These are phyloP conservation scores for Xylaria longipes DNA, from an alignment of 495 filamentous ascomycete species.

Conservation along the genomic window DNA sequence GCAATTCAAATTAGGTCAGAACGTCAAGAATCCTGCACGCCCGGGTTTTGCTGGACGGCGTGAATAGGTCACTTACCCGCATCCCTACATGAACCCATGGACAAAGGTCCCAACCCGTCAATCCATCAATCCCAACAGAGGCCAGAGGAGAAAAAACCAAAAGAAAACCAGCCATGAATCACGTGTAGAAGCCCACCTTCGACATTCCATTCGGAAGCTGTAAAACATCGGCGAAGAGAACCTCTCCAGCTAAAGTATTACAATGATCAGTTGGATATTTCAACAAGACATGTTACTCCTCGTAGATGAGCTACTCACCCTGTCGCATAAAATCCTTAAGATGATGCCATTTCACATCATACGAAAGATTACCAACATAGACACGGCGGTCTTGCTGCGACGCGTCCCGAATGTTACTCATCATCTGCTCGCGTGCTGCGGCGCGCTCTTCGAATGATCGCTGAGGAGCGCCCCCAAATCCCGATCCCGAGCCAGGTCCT, in stretches of 20 bases:
- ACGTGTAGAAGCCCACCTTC: constrained; percentile 98
- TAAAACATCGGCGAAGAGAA: constrained; percentile 99
- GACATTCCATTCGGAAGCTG: constrained; percentile 99
- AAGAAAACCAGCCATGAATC: constrained; percentile 85
- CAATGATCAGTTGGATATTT: constrained; percentile 23
- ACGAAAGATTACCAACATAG: constrained; percentile 98
- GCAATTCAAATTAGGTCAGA: constrained; percentile 5
- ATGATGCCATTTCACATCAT: constrained; percentile 99
- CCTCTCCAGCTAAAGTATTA: constrained; percentile 82
- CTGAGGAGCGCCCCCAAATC: constrained; percentile 67
- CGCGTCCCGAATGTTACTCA: constrained; percentile 88
- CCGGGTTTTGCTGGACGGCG: background rate
- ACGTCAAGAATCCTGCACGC: background rate
- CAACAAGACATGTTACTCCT: constrained; percentile 24
- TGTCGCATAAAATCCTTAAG: constrained; percentile 99
- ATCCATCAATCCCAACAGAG: constrained; percentile 95
- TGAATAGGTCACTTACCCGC: constrained; percentile 75
- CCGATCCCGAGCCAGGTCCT: constrained; percentile 59
- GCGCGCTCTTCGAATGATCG: constrained; percentile 84
- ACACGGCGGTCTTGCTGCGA: constrained; percentile 99
- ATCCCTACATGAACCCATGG: constrained; percentile 96
- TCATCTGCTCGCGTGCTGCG: constrained; percentile 90
- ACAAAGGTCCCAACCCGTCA: constrained; percentile 97
- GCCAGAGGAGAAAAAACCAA: constrained; percentile 70
- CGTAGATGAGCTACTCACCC: constrained; percentile 68